Evolutionary conservation across 2,329 filamentous ascomycete genomes (phyloP).

Genomic region (Saccharata proteae): DNA sequence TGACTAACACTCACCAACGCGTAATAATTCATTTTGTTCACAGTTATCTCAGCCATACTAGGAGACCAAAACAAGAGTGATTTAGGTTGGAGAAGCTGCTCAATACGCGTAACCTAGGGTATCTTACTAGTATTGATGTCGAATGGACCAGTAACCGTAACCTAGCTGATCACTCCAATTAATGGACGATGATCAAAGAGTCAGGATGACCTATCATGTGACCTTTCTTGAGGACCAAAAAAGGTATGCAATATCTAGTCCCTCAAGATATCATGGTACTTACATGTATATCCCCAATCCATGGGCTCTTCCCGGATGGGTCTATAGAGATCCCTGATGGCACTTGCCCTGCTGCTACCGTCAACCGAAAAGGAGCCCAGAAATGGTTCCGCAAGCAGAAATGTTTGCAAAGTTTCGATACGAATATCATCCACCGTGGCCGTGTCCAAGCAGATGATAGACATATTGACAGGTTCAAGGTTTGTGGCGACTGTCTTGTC

Average conservation of each 20-base stretch:
- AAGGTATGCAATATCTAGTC: conserved; percentile 6
- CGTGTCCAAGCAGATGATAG: conserved; percentile 22
- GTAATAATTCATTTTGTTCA: not conserved
- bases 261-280: too few species aligned
- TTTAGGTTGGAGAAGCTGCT: conserved; percentile 8
- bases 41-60: not conserved
- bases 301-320: conserved; percentile 17
- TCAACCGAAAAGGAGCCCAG: conserved; percentile 12
- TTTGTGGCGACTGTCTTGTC: conserved; percentile 33
- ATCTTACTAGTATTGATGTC: conserved; percentile 26
- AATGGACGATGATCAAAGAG: conserved; percentile 25
- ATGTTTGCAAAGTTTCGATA: conserved; percentile 15
- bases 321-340: conserved; percentile 27
- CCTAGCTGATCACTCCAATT: conserved; percentile 30
- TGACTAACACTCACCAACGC: conserved; percentile 4
- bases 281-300: not conserved
- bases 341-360: conserved; percentile 27
- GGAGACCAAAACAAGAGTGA: not conserved
- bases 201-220: conserved; percentile 30
- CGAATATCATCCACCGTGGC: conserved; percentile 15
- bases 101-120: conserved; percentile 12
- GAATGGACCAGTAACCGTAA: conserved; percentile 30
- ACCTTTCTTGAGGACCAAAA: conserved; percentile 24
- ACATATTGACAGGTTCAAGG: conserved; percentile 20
- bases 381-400: conserved; percentile 15